Evolutionary conservation across 371 early-diverging fungal species (phyloP), one percentile per base, ranked within the genome.

Genomic region (Mucor lusitanicus): DNA sequence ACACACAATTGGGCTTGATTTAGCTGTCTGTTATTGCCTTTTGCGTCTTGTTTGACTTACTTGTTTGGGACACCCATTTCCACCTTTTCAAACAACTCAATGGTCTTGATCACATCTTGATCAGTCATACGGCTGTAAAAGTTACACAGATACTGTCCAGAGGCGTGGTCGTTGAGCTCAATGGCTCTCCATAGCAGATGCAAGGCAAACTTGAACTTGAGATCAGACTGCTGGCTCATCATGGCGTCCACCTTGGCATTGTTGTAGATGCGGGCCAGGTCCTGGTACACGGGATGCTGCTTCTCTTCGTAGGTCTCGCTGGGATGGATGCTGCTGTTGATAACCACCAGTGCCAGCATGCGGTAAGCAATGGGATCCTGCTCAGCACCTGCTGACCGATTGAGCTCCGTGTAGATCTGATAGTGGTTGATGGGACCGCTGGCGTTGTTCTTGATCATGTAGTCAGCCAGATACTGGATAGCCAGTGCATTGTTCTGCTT

Each of bases 391-490:
- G 70, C 70, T 12, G 62, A 37, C 4, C 59, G 61, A 28, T 60
- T 61, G 13, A 70, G 40, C 40, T 70, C 62, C 1, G 3, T 46
- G 21, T 54, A 64, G 13, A 72, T 42, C 5, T 64, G 61, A 12
- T 46, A 12, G 1, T 39, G 28, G 40, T 64, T 61, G 17, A 71
- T 65, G 21, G 50, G 32, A 3, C 37, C 60, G 19, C 13, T 59
- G 4, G 44, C 11, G 0, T 6, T 54, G 15, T 64, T 61, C 25
- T 72, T 67, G 35, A 72, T 57, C 28, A 72, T 56, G 27, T 68
- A 72, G 23, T 72, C 64, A 35, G 72, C 72, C 53, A 72, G 50
- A 39, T 72, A 72, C 13, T 64, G 65, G 3, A 68, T 68, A 8
- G 72, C 72, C 0, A 64, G 39, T 2, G 68, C 44, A 6, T 72